These are phyloP conservation scores for Agaricus subrufescens DNA, from an alignment of 768 basidiomycete species.

Conservation along the genomic window DNA sequence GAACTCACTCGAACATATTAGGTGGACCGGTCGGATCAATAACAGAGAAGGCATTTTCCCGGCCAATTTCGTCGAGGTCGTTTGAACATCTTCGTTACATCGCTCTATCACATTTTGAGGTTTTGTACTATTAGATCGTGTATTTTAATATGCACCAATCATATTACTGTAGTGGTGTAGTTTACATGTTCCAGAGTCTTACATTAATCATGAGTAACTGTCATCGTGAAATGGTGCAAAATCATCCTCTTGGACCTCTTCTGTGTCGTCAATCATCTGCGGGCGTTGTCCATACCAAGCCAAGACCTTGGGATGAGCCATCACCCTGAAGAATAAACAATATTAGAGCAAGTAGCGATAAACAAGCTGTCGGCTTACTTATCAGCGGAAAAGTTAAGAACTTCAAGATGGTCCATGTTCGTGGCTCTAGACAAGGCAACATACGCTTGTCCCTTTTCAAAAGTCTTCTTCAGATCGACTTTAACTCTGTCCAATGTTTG, in stretches of 20 bases:
- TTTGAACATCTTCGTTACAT: slow-evolving; percentile 13
- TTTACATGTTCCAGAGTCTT: background rate
- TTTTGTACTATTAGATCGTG: no score
- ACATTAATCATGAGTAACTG: background rate
- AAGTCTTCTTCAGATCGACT: slow-evolving; percentile 69
- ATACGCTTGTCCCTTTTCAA: slow-evolving; percentile 80
- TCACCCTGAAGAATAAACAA: slow-evolving; percentile 38
- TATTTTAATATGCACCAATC: no score
- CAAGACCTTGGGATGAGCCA: slow-evolving; percentile 60
- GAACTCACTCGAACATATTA: slow-evolving; percentile 17
- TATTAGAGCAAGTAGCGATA: background rate
- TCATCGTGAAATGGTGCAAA: slow-evolving; percentile 1
- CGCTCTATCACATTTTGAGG: no score
- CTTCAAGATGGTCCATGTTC: slow-evolving; percentile 57
- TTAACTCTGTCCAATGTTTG: slow-evolving; percentile 57
- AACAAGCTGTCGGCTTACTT: slow-evolving; percentile 37
- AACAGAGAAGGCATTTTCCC: slow-evolving; percentile 69
- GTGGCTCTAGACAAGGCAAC: slow-evolving; percentile 74
- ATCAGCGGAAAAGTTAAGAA: slow-evolving; percentile 53
- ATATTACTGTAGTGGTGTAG: no score
- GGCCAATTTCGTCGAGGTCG: slow-evolving; percentile 78
- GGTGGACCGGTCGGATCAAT: slow-evolving; percentile 75
- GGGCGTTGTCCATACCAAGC: slow-evolving; percentile 41
- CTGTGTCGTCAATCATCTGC: background rate
- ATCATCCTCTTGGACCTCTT: slow-evolving; percentile 18